phyloP scores from a whole-genome alignment of 2,329 filamentous ascomycete species.

The Penicillium sp. region DNA sequence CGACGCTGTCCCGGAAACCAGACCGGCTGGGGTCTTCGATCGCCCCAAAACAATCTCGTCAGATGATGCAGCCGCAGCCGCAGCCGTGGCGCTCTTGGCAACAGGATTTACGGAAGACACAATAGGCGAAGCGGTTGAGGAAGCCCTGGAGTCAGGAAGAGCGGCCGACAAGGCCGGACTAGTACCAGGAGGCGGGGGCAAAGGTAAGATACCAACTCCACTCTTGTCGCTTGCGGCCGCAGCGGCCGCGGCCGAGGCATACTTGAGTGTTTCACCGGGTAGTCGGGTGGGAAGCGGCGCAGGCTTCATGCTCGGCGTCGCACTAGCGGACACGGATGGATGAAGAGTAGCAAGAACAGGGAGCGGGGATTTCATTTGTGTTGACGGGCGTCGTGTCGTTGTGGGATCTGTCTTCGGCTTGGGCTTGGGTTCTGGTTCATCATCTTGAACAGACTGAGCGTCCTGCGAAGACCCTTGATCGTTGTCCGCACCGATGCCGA shows the following conservation, averaged over 20 bases:
- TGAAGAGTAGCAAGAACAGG: constrained; percentile 91
- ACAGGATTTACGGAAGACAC: constrained; percentile 50
- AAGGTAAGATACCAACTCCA: constrained; percentile 82
- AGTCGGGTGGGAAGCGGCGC: constrained; percentile 80
- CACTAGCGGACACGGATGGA: constrained; percentile 49
- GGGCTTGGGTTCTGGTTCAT: constrained; percentile 64
- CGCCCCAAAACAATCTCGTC: constrained; percentile 43
- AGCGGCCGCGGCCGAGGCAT: constrained; percentile 91
- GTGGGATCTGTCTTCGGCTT: constrained; percentile 59
- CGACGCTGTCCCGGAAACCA: constrained; percentile 43
- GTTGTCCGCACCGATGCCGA: constrained; percentile 74
- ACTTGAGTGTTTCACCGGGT: constrained; percentile 88
- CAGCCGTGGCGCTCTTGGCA: constrained; percentile 38
- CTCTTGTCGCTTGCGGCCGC: constrained; percentile 89
- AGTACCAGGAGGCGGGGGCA: constrained; percentile 80
- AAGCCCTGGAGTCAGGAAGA: constrained; percentile 51
- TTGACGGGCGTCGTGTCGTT: constrained; percentile 69
- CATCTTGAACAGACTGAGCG: constrained; percentile 86
- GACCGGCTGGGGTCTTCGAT: constrained; percentile 51
- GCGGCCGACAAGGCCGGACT: constrained; percentile 51
- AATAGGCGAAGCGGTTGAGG: constrained; percentile 58
- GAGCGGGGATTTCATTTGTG: constrained; percentile 88
- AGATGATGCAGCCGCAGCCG: constrained; percentile 30
- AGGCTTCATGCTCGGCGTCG: constrained; percentile 78
- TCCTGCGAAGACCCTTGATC: constrained; percentile 95